A percentile compares a stretch with the other conserved stretches of the same genome.
Evolutionary conservation across 2,329 filamentous ascomycete species (phyloP).

Genomic region (Fusarium sp.): DNA sequence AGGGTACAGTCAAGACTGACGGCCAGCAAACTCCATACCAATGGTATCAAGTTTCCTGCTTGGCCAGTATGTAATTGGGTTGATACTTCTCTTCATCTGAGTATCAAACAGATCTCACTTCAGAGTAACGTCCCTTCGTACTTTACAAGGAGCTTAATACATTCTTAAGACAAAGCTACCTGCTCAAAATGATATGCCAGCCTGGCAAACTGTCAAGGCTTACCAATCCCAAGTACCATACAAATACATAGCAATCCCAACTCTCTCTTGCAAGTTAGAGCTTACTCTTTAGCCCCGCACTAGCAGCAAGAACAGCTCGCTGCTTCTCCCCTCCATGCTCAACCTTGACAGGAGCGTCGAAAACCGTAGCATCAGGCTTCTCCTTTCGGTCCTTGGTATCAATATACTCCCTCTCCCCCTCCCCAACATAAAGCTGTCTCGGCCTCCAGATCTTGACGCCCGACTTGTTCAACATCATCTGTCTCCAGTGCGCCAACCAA

Average conservation of each 20-base stretch:
- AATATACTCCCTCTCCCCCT: conserved; percentile 56
- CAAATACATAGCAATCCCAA: background rate
- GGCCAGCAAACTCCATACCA: background rate
- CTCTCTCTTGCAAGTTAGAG: accelerated
- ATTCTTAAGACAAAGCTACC: background rate
- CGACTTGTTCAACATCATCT: conserved; percentile 56
- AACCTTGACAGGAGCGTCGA: conserved; percentile 18
- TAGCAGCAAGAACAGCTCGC: background rate
- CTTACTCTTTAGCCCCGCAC: conserved; percentile 2
- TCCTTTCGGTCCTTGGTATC: conserved; percentile 47
- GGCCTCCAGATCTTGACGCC: conserved; percentile 63
- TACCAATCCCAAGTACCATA: accelerated
- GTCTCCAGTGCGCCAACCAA: conserved; percentile 62
- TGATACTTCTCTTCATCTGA: background rate
- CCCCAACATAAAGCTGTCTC: conserved; percentile 58
- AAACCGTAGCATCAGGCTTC: conserved; percentile 28
- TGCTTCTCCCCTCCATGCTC: conserved; percentile 19
- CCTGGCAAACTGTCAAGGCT: accelerated
- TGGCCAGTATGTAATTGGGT: background rate
- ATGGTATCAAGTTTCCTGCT: background rate
- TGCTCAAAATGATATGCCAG: background rate
- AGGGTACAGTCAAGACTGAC: background rate
- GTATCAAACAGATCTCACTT: too few species aligned
- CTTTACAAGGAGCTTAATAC: too few species aligned
- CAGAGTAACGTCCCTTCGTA: accelerated